Evolutionary conservation across 805 yeast species (phyloP).

Genomic region (Lipomyces spencermartinsiae): DNA sequence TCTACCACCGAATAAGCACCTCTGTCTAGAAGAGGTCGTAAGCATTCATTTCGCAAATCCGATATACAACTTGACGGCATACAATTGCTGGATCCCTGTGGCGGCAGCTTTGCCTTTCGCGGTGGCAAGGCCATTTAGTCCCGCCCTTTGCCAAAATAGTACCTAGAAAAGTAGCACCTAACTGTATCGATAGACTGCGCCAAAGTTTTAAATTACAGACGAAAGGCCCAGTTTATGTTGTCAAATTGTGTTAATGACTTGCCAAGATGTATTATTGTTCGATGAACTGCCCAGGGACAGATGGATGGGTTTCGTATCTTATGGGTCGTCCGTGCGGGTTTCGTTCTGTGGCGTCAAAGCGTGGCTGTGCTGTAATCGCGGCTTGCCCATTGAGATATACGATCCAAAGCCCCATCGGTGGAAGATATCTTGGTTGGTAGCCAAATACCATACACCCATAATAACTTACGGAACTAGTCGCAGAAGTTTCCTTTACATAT

Average conservation of each 20-base stretch:
- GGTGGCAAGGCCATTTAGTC: constrained; percentile 20
- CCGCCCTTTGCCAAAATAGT: background rate
- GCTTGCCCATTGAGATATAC: background rate
- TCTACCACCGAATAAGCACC: constrained; percentile 14
- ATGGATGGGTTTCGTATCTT: background rate
- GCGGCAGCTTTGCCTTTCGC: constrained; percentile 12
- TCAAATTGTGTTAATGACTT: background rate
- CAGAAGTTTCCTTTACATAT: background rate
- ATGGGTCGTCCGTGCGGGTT: background rate
- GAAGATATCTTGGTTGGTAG: no score
- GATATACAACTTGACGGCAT: background rate
- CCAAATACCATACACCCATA: no score
- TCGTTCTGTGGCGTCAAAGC: background rate
- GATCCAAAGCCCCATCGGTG: no score
- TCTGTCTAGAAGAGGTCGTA: background rate
- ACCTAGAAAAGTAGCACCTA: background rate
- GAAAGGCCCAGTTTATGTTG: background rate
- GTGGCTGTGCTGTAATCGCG: background rate
- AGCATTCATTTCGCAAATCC: background rate
- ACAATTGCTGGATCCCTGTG: background rate
- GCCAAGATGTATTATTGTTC: no score
- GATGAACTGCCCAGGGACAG: no score
- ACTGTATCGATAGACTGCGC: background rate
- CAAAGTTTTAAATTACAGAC: background rate
- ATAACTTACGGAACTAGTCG: background rate